Conservation (phyloP, 257 asterid genomes). For the Gentiana macrophylla region DNA sequence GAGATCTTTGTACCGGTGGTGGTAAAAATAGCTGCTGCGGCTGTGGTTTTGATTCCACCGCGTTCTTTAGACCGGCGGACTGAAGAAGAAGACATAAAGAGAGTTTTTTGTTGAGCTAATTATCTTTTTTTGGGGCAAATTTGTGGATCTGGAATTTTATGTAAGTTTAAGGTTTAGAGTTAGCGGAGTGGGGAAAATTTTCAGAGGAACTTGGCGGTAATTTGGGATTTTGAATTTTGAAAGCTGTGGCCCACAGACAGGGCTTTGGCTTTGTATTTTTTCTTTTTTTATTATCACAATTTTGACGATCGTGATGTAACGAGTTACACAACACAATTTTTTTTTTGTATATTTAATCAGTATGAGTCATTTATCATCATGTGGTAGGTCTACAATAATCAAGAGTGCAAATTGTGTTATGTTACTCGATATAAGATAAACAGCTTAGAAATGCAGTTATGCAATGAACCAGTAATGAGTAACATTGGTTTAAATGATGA, state of each 20-base stretch:
- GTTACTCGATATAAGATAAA: too few species aligned
- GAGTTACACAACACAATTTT: too few species aligned
- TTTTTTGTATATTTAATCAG: too few species aligned
- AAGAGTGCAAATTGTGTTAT: too few species aligned
- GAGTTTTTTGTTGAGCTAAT: background rate
- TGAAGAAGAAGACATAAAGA: slow-evolving; percentile 39
- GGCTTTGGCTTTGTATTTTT: background rate
- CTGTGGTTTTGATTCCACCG: slow-evolving; percentile 28
- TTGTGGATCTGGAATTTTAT: background rate
- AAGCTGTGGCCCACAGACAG: background rate
- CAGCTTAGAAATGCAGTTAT: too few species aligned
- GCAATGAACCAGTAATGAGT: too few species aligned
- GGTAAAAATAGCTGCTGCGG: slow-evolving; percentile 12
- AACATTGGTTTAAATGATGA: too few species aligned
- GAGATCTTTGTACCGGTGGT: background rate
- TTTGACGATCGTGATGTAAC: too few species aligned
- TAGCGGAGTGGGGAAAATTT: background rate
- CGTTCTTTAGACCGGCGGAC: slow-evolving; percentile 56
- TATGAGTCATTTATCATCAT: too few species aligned
- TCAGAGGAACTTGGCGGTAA: slow-evolving; percentile 2
- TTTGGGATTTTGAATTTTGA: slow-evolving; percentile 18
- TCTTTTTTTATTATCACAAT: background rate
- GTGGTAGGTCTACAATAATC: too few species aligned
- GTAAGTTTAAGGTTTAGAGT: too few species aligned
- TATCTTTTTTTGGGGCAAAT: background rate